Conservation (phyloP, 345 rosid genomes). For the Draba incana region DNA sequence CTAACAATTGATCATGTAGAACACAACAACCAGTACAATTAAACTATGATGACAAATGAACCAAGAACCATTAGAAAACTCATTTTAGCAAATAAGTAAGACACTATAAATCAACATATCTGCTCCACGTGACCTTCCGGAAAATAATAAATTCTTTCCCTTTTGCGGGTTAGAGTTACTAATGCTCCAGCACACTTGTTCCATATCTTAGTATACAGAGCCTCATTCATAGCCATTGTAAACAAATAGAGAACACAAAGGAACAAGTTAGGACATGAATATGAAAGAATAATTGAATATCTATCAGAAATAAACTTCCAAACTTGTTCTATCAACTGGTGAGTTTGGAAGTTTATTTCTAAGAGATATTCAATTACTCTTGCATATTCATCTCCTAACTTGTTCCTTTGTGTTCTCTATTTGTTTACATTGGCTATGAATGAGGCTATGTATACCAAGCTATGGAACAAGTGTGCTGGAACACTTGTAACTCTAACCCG, state of each 20-base stretch:
- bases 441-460: constrained; percentile 75
- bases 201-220: constrained; percentile 83
- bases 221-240: constrained; percentile 48
- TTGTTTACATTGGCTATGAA: constrained; percentile 17
- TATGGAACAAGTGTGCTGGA: constrained; percentile 99
- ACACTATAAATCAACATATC: too few species aligned
- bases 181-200: constrained; percentile 99
- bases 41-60: too few species aligned
- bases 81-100: too few species aligned
- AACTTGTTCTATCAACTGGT: constrained; percentile 41
- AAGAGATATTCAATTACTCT: too few species aligned
- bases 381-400: neutral
- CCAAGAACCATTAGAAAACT: too few species aligned
- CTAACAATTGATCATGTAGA: too few species aligned
- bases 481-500: constrained; percentile 91
- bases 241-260: too few species aligned
- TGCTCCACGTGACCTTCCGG: too few species aligned
- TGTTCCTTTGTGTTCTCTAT: too few species aligned
- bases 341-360: constrained; percentile 52
- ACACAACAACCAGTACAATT: too few species aligned
- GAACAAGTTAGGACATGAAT: neutral
- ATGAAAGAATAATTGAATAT: too few species aligned
- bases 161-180: constrained; percentile 85
- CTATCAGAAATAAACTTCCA: constrained; percentile 47
- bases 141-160: constrained; percentile 94